phyloP scores from a whole-genome alignment of 2,329 filamentous ascomycete genomes.

The Aspergillus sp. region DNA sequence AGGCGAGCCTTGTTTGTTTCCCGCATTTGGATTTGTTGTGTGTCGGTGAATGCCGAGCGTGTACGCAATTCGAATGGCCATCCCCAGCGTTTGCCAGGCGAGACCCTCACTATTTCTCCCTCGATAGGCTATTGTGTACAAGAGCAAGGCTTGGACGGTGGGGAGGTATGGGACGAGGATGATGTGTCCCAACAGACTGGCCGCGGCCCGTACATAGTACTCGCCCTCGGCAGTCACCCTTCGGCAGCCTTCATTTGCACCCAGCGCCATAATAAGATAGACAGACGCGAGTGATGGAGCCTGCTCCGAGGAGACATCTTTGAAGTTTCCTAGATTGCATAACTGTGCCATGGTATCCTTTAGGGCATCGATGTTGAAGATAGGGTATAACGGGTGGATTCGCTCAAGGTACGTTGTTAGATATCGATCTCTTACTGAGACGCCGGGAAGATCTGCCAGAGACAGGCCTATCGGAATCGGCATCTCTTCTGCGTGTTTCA shows the following conservation, averaged over 20 bases:
- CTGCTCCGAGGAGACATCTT: slow-evolving; percentile 1
- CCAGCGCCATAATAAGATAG: slow-evolving; percentile 12
- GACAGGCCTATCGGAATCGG: slow-evolving; percentile 6
- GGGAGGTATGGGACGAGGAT: slow-evolving; percentile 13
- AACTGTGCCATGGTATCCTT: slow-evolving; percentile 2
- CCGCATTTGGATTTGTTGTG: not conserved
- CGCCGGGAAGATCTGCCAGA: slow-evolving; percentile 7
- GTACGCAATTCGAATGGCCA: slow-evolving; percentile 13
- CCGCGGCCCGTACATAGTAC: slow-evolving; percentile 10
- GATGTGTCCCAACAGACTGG: slow-evolving; percentile 9
- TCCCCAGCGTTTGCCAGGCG: slow-evolving; percentile 14
- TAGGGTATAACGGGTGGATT: slow-evolving; percentile 12
- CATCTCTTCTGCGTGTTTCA: slow-evolving; percentile 14
- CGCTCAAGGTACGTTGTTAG: slow-evolving; percentile 2
- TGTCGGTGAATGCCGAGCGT: slow-evolving; percentile 12
- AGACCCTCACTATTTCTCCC: slow-evolving; percentile 13
- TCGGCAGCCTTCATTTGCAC: slow-evolving; percentile 9
- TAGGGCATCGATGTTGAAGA: not conserved
- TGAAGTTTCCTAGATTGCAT: not conserved
- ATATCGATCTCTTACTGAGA: slow-evolving; percentile 2
- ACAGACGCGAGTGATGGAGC: slow-evolving; percentile 4
- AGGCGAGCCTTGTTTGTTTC: not conserved
- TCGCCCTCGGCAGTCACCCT: slow-evolving; percentile 10
- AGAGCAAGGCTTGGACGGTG: slow-evolving; percentile 10
- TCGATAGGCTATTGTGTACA: slow-evolving; percentile 11